These are phyloP conservation scores for Gossypium ekmanianum DNA, from an alignment of 345 rosid genomes.

Conservation along the genomic window DNA sequence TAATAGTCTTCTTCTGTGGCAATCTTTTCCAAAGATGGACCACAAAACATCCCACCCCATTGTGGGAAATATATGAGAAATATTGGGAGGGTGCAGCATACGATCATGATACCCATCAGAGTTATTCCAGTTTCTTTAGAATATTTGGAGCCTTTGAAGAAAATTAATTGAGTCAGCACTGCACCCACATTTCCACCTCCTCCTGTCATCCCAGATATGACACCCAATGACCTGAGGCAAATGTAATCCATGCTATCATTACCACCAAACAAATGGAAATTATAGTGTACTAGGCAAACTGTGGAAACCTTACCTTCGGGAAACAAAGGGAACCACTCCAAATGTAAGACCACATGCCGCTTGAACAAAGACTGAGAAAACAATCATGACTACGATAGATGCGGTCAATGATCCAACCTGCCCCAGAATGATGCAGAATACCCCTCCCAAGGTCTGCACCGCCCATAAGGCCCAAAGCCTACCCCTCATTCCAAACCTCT, in stretches of 20 bases:
- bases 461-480: constrained; percentile 81
- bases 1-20: constrained; percentile 76
- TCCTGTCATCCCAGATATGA: constrained; percentile 85
- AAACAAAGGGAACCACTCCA: constrained; percentile 89
- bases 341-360: constrained; percentile 88
- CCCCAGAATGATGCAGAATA: constrained; percentile 49
- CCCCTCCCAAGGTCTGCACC: constrained; percentile 70
- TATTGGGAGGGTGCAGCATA: constrained; percentile 65
- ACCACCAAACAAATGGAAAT: not conserved
- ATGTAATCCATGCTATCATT: not conserved
- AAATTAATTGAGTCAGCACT: constrained; percentile 70
- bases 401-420: constrained; percentile 37
- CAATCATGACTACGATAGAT: constrained; percentile 60
- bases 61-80: constrained; percentile 73
- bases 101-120: constrained; percentile 73
- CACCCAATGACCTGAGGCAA: constrained; percentile 63
- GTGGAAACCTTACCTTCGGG: constrained; percentile 47
- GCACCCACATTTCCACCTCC: constrained; percentile 92
- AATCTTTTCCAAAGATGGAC: constrained; percentile 44
- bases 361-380: constrained; percentile 76
- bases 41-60: constrained; percentile 94
- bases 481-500: constrained; percentile 83
- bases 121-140: constrained; percentile 74
- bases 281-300: not conserved
- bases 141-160: constrained; percentile 79